Evolutionary conservation across 805 yeast genomes (phyloP), one percentile per base, ranked within the genome.

Genomic region (Lipomyces yamadae): DNA sequence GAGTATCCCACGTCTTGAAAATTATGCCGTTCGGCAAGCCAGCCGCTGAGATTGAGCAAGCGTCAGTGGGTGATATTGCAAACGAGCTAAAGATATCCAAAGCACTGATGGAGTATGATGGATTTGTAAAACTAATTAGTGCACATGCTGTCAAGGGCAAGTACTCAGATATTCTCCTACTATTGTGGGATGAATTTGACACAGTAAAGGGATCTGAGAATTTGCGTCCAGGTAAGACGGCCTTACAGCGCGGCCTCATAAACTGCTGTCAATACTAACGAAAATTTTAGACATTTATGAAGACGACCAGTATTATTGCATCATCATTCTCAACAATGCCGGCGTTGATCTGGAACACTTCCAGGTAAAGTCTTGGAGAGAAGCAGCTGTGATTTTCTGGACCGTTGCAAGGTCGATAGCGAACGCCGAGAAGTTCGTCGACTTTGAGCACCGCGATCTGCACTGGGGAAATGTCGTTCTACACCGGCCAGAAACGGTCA

Each of bases 391-490:
- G 8, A 81, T 89, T 0, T 87, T 89, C 71, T 83, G 87, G 85
- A 81, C 81, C 67, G 77, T 86, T 33, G 85, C 81, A 1, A 75
- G 78, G n/a, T 76, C 81, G 3, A 76, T 89, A 33, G 81, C 84
- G 33, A 76, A 76, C 8, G 88, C 86, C 0, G 92, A 89, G 75
- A 75, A 78, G 15, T 73, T 77, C 48, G 78, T 79, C 66, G 80
- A 82, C 67, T 88, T 88, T 76, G 93, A 89, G 76, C 94, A 89
- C 72, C 80, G 94, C 58, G 91, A 89, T 75, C 76, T 89, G 66
- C 89, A 87, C 68, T 81, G 89, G 82, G 88, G 88, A 11, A 89
- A 89, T 72, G 79, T 89, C 62, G 78, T 87, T 15, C 78, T 89
- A 18, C 64, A 61, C 34, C 59, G 39, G 76, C 15, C 58, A 39